Evolutionary conservation across 805 yeast species (phyloP).

Genomic region (Ascoidea rubescens): DNA sequence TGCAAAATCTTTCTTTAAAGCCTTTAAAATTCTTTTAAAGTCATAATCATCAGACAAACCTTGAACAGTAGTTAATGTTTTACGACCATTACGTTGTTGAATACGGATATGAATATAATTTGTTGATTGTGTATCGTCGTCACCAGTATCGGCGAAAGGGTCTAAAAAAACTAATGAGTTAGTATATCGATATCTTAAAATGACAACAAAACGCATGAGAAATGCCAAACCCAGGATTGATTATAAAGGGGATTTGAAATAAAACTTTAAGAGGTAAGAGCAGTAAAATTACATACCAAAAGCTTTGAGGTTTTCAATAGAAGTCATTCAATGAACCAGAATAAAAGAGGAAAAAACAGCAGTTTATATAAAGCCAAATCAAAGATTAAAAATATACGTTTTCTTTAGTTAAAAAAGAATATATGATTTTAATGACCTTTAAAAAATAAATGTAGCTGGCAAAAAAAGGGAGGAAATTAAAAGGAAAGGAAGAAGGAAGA

Average conservation of each 20-base stretch:
- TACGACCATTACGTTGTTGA: conserved; percentile 99
- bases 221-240: neutral
- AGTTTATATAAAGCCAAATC: no score
- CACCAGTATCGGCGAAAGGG: conserved; percentile 99
- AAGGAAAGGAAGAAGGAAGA: no score
- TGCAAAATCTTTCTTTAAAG: conserved; percentile 93
- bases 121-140: conserved; percentile 92
- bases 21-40: conserved; percentile 83
- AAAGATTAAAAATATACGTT: no score
- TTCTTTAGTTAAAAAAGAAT: no score
- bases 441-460: no score
- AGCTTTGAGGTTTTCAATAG: conserved; percentile 22
- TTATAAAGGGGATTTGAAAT: neutral
- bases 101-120: conserved; percentile 97
- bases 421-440: no score
- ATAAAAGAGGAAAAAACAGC: no score
- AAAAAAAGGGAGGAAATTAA: no score
- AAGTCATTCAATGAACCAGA: neutral
- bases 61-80: conserved; percentile 95
- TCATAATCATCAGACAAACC: conserved; percentile 95
- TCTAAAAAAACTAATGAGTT: conserved; percentile 25
- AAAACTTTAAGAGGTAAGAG: neutral
- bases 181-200: neutral
- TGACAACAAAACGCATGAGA: neutral
- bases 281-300: conserved; percentile 19